Evolutionary conservation across 768 basidiomycete species (phyloP).

Genomic region (Suillus subalutaceus): DNA sequence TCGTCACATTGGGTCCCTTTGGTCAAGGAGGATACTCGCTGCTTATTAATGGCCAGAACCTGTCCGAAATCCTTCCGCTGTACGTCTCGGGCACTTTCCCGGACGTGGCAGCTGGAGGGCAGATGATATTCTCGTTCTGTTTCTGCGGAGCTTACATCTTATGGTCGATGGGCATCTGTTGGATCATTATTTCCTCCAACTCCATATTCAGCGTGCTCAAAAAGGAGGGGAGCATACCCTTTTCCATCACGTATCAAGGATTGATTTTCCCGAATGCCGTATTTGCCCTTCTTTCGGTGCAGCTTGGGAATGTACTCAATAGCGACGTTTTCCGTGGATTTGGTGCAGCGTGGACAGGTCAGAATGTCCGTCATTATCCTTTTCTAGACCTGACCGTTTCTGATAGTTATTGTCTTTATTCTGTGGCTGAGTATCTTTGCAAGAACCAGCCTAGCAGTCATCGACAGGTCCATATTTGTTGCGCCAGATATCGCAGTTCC

Average conservation of each 20-base stretch:
- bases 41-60: constrained; percentile 42
- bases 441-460: constrained; percentile 46
- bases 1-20: constrained; percentile 55
- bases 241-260: constrained; percentile 56
- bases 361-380: not conserved
- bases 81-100: constrained; percentile 36
- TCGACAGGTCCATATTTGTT: constrained; percentile 50
- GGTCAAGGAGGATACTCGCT: constrained; percentile 55
- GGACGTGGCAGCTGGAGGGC: constrained; percentile 37
- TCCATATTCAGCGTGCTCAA: constrained; percentile 39
- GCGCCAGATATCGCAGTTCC: constrained; percentile 44
- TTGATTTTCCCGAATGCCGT: constrained; percentile 59
- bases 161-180: constrained; percentile 59
- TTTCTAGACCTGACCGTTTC: constrained; percentile 1
- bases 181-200: constrained; percentile 48
- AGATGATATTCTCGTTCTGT: constrained; percentile 45
- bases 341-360: constrained; percentile 57
- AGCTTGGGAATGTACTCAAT: constrained; percentile 51
- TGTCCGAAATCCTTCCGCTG: constrained; percentile 38
- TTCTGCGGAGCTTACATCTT: constrained; percentile 50
- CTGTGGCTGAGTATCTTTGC: constrained; percentile 46
- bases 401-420: constrained; percentile 41
- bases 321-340: constrained; percentile 54
- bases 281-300: constrained; percentile 51
- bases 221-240: constrained; percentile 38